Conservation (phyloP, 2,329 filamentous ascomycete genomes). For the Colletotrichum endophyticum region DNA sequence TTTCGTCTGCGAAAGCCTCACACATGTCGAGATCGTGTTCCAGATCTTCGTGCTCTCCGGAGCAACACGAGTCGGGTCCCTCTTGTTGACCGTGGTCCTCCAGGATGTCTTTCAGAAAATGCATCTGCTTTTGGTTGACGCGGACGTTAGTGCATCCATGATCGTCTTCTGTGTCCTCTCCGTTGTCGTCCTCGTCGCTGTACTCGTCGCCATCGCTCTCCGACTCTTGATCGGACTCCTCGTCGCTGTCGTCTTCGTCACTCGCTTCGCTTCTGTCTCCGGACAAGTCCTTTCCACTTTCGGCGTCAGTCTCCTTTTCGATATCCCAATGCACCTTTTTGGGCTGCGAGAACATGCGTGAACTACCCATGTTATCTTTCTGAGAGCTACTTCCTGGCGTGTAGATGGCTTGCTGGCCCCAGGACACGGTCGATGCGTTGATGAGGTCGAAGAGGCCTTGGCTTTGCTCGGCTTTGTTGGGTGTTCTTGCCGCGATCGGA, state of each 20-base stretch:
- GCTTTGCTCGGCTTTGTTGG: neutral
- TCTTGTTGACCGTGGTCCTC: too few species aligned
- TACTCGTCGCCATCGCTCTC: neutral
- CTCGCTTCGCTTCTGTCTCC: neutral
- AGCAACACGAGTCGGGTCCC: too few species aligned
- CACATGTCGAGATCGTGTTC: too few species aligned
- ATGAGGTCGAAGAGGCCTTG: accelerated
- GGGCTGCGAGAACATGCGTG: neutral
- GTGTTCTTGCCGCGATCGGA: neutral
- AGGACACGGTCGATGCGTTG: neutral
- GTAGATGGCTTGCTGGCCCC: neutral
- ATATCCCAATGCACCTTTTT: neutral
- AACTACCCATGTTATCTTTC: accelerated
- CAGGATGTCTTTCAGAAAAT: too few species aligned
- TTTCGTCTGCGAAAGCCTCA: too few species aligned
- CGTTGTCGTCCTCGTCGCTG: neutral
- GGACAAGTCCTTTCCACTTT: neutral
- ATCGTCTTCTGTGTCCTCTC: neutral
- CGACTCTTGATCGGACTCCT: neutral
- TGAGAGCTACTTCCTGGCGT: neutral
- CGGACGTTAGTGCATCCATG: too few species aligned
- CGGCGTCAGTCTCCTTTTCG: neutral
- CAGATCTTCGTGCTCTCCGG: too few species aligned
- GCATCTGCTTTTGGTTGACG: too few species aligned
- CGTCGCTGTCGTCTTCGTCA: neutral